A percentile compares a stretch with the other conserved stretches of the same genome.
phyloP scores from a whole-genome alignment of 2,329 filamentous ascomycete species.

The Alternaria burnsii region DNA sequence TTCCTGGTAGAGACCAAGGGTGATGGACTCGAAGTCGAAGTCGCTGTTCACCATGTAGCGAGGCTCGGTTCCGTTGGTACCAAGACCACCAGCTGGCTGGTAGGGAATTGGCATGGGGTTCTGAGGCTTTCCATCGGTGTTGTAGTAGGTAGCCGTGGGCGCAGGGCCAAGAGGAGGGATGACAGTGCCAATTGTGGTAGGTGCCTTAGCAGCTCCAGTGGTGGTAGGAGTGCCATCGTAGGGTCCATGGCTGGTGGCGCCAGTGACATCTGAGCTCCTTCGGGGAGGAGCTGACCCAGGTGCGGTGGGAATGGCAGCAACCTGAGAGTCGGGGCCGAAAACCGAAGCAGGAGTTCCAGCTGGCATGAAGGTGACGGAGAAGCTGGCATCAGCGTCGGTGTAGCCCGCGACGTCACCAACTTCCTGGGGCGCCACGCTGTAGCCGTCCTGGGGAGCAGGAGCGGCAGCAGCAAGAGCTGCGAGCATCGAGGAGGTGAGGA shows the following conservation, averaged over 20 bases:
- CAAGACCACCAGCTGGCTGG: slow-evolving; percentile 73
- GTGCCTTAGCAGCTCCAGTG: slow-evolving; percentile 71
- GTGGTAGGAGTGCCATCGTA: slow-evolving; percentile 73
- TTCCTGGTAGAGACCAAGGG: slow-evolving; percentile 79
- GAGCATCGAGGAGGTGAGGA: slow-evolving; percentile 46
- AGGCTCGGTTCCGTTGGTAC: slow-evolving; percentile 78
- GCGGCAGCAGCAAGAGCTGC: slow-evolving; percentile 49
- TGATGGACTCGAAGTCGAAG: slow-evolving; percentile 82
- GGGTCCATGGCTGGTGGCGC: slow-evolving; percentile 73
- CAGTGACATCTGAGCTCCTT: slow-evolving; percentile 60
- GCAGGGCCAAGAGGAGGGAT: slow-evolving; percentile 67
- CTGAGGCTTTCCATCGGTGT: slow-evolving; percentile 73
- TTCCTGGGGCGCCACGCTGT: slow-evolving; percentile 4
- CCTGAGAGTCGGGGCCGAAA: slow-evolving; percentile 56
- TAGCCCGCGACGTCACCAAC: slow-evolving; percentile 52
- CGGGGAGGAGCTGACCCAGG: slow-evolving; percentile 54
- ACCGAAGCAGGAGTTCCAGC: slow-evolving; percentile 49
- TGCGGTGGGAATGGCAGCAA: slow-evolving; percentile 46
- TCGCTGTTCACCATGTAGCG: slow-evolving; percentile 82
- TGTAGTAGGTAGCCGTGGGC: slow-evolving; percentile 73
- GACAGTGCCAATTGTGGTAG: slow-evolving; percentile 62
- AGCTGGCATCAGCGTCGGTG: slow-evolving; percentile 55
- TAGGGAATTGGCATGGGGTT: slow-evolving; percentile 75
- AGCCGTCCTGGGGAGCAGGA: slow-evolving; percentile 48
- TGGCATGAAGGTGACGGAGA: slow-evolving; percentile 46